These are phyloP conservation scores for Plasmodium berghei DNA, from an alignment of 169 alveolate genomes.

Conservation along the genomic window DNA sequence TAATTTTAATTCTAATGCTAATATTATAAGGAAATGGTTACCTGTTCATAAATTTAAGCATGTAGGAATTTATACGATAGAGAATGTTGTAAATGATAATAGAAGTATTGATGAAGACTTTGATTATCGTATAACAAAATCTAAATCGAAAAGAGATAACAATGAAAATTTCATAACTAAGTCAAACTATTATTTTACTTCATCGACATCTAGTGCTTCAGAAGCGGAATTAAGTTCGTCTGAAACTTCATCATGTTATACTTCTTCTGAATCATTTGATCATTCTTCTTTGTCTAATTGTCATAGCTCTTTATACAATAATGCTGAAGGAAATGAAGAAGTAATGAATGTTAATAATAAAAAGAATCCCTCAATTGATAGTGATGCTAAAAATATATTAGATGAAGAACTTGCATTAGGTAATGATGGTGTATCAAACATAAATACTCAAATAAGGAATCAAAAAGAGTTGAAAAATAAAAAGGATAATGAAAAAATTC, in stretches of 20 bases:
- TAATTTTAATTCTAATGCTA: constrained; percentile 41
- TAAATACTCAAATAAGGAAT: too few relatives aligned
- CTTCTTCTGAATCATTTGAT: neutral
- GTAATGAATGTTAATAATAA: neutral
- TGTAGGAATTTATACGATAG: constrained; percentile 73
- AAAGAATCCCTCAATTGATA: neutral
- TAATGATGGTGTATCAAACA: neutral
- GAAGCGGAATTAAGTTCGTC: too few relatives aligned
- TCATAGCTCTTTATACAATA: neutral
- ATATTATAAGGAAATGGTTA: constrained; percentile 71
- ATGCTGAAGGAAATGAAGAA: neutral
- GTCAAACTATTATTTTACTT: constrained; percentile 50
- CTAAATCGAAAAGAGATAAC: neutral
- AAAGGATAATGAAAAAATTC: neutral
- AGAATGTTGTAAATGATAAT: constrained; percentile 28
- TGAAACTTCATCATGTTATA: neutral
- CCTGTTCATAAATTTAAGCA: constrained; percentile 74
- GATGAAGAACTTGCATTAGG: neutral
- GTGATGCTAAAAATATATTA: neutral
- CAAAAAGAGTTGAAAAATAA: too few relatives aligned
- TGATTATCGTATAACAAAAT: neutral
- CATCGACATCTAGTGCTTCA: constrained; percentile 7
- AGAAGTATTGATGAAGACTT: neutral
- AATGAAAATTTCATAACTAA: neutral
- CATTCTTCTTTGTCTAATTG: neutral